phyloP scores from a whole-genome alignment of 768 basidiomycete genomes.

The Psilocybe cubensis region DNA sequence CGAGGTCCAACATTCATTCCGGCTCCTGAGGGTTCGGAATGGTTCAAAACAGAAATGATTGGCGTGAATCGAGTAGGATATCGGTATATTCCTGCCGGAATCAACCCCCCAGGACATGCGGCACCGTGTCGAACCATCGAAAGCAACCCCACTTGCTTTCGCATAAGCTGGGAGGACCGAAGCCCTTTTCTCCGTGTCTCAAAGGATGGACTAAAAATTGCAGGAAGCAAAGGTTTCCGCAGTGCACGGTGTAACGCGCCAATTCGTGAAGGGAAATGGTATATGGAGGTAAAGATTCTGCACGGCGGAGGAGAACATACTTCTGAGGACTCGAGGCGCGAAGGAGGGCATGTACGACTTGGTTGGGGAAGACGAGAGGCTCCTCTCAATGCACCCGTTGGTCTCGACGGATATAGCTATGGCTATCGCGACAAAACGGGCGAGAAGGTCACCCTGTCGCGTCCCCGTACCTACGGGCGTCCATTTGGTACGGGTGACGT shows the following conservation, averaged over 20 bases:
- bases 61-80: slow-evolving; percentile 79
- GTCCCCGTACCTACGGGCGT: slow-evolving; percentile 77
- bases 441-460: slow-evolving; percentile 86
- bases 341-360: slow-evolving; percentile 84
- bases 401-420: slow-evolving; percentile 93
- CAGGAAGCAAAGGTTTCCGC: slow-evolving; percentile 88
- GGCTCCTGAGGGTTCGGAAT: slow-evolving; percentile 55
- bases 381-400: slow-evolving; percentile 90
- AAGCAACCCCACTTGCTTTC: slow-evolving; percentile 66
- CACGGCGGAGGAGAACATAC: slow-evolving; percentile 69
- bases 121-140: slow-evolving; percentile 82
- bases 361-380: slow-evolving; percentile 95
- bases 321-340: slow-evolving; percentile 49
- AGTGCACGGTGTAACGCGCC: slow-evolving; percentile 91
- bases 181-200: slow-evolving; percentile 80
- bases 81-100: slow-evolving; percentile 81
- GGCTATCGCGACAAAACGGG: slow-evolving; percentile 91
- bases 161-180: slow-evolving; percentile 92
- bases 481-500: slow-evolving; percentile 84
- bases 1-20: slow-evolving; percentile 74
- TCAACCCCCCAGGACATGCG: slow-evolving; percentile 58
- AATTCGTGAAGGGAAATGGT: slow-evolving; percentile 90
- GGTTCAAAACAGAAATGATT: slow-evolving; percentile 70
- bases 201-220: slow-evolving; percentile 73
- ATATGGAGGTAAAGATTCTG: slow-evolving; percentile 86